Evolutionary conservation across 805 yeast genomes (phyloP), one percentile per base, ranked within the genome.

Genomic region (Candida jianshihensis): DNA sequence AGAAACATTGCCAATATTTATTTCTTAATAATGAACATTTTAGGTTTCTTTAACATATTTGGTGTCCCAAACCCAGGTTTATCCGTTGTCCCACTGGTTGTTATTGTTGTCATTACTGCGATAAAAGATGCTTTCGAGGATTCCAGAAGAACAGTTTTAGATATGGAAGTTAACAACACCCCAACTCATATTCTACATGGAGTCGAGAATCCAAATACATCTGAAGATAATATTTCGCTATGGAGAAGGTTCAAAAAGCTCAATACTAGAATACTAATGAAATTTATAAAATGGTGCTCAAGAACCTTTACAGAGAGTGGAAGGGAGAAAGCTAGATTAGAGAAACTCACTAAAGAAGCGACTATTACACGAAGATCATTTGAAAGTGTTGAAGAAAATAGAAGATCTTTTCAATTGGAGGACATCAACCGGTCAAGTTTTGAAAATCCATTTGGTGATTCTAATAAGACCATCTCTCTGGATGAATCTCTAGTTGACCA

Each of bases 1-100:
- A 76, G 73, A 47, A 90, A 89, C 55, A 75, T 88, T 42, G 98
- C 98, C 26, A 92, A 92, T 60, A 66, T 86, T 34, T 90, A 88
- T 64, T 90, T 90, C 70, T 64, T 90, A 48, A 64, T 77, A 21
- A 65, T 86, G 63, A 82, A 81, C 51, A 81, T 90, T 46, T 61
- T 90, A 43, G 96, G 96, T 44, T 81, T 64, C 22, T 82, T 82
- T 53, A 67, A 69, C 33, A 78, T 84, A 22, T 84, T 83, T 56
- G 94, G 94, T 53, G 94, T 84, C 21, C 82, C 88, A 9, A 73
- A 69, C 41, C 92, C 94, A 1, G 86, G 77, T 5, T 56, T 84
- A 36, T 71, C 83, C 10, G 80, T 85, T 4, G 90, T 82, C 18
- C 94, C 94, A 1, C 68, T 84, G 55, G 78, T 81, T 58, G 89